phyloP scores from a whole-genome alignment of 2,329 filamentous ascomycete species.

The Domatiomyces globalis region DNA sequence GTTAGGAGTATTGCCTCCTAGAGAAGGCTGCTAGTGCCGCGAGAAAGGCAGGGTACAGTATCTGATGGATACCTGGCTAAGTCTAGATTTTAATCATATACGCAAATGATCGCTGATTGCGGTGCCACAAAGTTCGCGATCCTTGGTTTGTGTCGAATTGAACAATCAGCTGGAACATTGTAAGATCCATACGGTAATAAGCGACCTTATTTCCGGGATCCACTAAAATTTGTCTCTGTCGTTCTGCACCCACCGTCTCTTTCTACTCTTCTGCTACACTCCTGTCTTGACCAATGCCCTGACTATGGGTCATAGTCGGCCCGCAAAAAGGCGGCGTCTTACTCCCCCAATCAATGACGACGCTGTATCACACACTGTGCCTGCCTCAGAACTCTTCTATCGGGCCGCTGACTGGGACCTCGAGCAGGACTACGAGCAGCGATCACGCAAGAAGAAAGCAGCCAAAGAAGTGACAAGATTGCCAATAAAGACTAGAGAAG shows the following conservation, averaged over 20 bases:
- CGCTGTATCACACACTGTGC: conserved; percentile 20
- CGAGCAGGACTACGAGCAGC: conserved; percentile 78
- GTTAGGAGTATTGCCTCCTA: not conserved
- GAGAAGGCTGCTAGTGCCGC: not conserved
- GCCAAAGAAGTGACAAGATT: conserved; percentile 59
- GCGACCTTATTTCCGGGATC: not conserved
- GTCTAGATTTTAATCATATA: too few relatives aligned
- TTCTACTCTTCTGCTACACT: not conserved
- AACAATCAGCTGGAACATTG: too few relatives aligned
- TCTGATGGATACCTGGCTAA: too few relatives aligned
- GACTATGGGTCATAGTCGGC: conserved; percentile 34
- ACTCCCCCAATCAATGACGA: conserved; percentile 32
- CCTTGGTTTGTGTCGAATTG: too few relatives aligned
- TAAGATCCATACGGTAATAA: too few relatives aligned
- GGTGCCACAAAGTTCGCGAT: too few relatives aligned
- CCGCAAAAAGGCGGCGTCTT: conserved; percentile 37
- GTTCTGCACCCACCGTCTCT: too few relatives aligned
- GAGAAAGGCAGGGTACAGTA: too few relatives aligned
- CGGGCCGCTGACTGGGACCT: conserved; percentile 74
- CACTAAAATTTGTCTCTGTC: not conserved
- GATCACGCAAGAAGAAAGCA: conserved; percentile 60
- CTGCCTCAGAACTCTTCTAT: conserved; percentile 47
- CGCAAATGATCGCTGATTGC: too few relatives aligned
- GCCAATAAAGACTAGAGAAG: conserved; percentile 75
- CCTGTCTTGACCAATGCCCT: not conserved